These are phyloP conservation scores for Kodamaea alishanica DNA, from an alignment of 1,139 yeast species.

Conservation along the genomic window DNA sequence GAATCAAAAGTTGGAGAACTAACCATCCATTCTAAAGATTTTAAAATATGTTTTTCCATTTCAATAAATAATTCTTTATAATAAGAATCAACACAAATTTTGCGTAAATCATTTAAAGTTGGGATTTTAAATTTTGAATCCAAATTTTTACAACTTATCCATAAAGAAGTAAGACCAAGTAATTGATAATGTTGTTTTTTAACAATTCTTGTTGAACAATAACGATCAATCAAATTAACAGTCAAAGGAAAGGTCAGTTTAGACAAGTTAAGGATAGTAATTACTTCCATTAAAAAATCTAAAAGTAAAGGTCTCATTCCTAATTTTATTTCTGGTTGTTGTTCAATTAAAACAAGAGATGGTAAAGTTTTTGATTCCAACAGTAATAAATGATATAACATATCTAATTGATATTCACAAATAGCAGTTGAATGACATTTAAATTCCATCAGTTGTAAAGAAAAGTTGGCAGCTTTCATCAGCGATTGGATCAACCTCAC, in stretches of 20 bases:
- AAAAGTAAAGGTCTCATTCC: constrained; percentile 49
- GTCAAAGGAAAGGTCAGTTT: constrained; percentile 54
- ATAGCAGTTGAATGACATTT: constrained; percentile 38
- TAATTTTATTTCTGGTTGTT: constrained; percentile 49
- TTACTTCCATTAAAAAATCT: constrained; percentile 54
- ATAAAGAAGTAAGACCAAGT: constrained; percentile 65
- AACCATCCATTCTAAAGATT: constrained; percentile 55
- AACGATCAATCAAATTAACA: constrained; percentile 51
- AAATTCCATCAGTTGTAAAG: constrained; percentile 33
- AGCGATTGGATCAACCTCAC: constrained; percentile 31
- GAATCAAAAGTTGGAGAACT: constrained; percentile 58
- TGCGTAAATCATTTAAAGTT: constrained; percentile 50
- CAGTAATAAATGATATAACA: constrained; percentile 35
- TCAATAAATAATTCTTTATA: constrained; percentile 57
- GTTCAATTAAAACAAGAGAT: constrained; percentile 40
- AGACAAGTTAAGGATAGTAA: constrained; percentile 45
- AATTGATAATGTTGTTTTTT: constrained; percentile 60
- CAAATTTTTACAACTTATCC: constrained; percentile 71
- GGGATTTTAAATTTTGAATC: constrained; percentile 69
- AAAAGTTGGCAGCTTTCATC: constrained; percentile 32
- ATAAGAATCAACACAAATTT: constrained; percentile 63
- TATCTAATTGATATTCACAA: constrained; percentile 41
- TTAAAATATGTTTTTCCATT: constrained; percentile 66
- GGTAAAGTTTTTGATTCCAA: constrained; percentile 37
- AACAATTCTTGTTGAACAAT: constrained; percentile 48